Evolutionary conservation across 2,329 filamentous ascomycete species (phyloP).

Genomic region (Ophiobolus disseminans): DNA sequence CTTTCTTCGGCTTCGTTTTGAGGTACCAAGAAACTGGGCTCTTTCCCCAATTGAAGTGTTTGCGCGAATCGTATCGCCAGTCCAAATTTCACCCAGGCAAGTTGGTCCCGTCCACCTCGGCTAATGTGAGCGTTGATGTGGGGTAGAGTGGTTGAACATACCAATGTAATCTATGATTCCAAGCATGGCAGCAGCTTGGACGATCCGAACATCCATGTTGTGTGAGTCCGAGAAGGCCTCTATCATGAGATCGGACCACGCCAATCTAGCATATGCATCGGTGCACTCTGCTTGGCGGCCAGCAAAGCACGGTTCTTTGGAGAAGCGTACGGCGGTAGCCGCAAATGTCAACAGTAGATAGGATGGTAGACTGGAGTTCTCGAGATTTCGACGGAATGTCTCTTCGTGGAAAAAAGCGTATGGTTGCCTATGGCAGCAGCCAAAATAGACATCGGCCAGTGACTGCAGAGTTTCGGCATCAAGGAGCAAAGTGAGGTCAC

Average conservation of each 20-base stretch:
- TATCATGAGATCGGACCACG: constrained; percentile 46
- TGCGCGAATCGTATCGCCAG: constrained; percentile 45
- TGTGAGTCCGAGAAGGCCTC: constrained; percentile 43
- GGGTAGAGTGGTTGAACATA: constrained; percentile 11
- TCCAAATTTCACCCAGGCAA: constrained; percentile 50
- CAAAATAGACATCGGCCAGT: constrained; percentile 40
- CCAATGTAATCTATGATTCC: constrained; percentile 50
- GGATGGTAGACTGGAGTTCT: constrained; percentile 29
- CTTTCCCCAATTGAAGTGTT: constrained; percentile 44
- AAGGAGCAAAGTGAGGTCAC: not conserved
- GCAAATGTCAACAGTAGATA: constrained; percentile 44
- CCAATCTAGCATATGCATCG: constrained; percentile 37
- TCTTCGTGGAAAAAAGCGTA: constrained; percentile 50
- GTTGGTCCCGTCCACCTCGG: constrained; percentile 37
- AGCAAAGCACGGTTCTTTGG: constrained; percentile 36
- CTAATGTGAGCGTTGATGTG: not conserved
- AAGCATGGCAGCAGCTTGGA: constrained; percentile 49
- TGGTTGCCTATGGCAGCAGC: constrained; percentile 47
- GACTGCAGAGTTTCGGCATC: constrained; percentile 2
- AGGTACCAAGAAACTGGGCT: constrained; percentile 21
- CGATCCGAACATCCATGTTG: constrained; percentile 42
- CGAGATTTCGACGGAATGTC: constrained; percentile 39
- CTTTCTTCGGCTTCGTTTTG: constrained; percentile 42
- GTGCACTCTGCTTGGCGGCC: constrained; percentile 28
- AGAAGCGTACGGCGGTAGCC: constrained; percentile 43